Percentiles rank a stretch among this genome's conserved stretches.
phyloP scores from a whole-genome alignment of 2,329 filamentous ascomycete species.

The Pseudogymnoascus sp. region DNA sequence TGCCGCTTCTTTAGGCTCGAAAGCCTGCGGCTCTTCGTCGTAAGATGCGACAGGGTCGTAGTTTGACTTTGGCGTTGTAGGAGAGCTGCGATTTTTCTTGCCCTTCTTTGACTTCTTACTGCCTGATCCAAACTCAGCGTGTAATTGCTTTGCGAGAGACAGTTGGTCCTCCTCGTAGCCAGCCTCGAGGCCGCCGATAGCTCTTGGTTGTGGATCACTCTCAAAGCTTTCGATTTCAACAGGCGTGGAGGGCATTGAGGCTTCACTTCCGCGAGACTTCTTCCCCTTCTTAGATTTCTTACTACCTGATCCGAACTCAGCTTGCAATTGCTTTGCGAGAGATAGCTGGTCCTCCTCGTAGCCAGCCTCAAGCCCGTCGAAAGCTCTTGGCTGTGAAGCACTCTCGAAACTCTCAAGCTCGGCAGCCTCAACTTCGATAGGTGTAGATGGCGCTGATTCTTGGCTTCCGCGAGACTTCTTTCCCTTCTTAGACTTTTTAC shows the following conservation, averaged over 20 bases:
- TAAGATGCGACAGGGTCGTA: neutral
- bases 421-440: neutral
- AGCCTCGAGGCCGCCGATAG: constrained; percentile 12
- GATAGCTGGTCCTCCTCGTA: constrained; percentile 24
- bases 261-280: neutral
- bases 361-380: constrained; percentile 14
- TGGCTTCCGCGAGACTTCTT: neutral
- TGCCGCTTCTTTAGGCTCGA: neutral
- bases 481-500: constrained; percentile 29
- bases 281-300: constrained; percentile 27
- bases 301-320: constrained; percentile 20
- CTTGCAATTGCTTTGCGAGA: constrained; percentile 20
- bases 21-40: neutral
- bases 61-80: neutral
- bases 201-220: constrained; percentile 12
- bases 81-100: constrained; percentile 15
- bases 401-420: neutral
- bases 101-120: constrained; percentile 34
- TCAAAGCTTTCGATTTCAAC: neutral
- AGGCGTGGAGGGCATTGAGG: neutral
- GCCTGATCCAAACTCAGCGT: constrained; percentile 17
- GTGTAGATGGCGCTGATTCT: neutral
- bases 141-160: neutral
- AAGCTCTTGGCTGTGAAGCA: neutral
- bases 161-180: constrained; percentile 9